phyloP scores from a whole-genome alignment of 192 early-diverging fungal genomes.

The Mortierella alpina region DNA sequence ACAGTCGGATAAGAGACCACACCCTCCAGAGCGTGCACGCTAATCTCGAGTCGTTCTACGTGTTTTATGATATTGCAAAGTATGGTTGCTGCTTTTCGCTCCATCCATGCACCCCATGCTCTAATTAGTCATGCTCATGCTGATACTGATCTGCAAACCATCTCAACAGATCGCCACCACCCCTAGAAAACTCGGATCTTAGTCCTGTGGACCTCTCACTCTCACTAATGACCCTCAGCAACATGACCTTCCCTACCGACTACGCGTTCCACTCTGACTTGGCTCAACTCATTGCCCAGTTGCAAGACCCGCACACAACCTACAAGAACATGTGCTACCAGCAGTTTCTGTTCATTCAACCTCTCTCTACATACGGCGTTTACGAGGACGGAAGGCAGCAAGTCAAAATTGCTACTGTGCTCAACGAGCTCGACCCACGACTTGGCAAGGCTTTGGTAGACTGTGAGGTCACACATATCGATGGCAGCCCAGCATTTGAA shows the following conservation, averaged over 20 bases:
- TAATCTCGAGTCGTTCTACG: constrained; percentile 50
- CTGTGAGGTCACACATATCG: constrained; percentile 53
- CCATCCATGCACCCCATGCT: neutral
- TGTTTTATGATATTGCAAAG: constrained; percentile 51
- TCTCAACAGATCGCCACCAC: constrained; percentile 25
- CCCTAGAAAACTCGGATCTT: constrained; percentile 46
- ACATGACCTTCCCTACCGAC: constrained; percentile 30
- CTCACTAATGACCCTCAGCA: constrained; percentile 5
- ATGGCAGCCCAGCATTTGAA: constrained; percentile 44
- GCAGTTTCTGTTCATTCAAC: constrained; percentile 48
- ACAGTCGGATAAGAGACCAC: constrained; percentile 17
- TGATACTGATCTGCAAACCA: neutral
- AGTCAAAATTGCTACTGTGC: constrained; percentile 34
- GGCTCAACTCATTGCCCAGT: constrained; percentile 3
- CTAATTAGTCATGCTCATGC: too few relatives aligned
- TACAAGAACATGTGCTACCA: constrained; percentile 53
- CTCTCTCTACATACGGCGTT: constrained; percentile 42
- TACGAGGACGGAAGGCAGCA: constrained; percentile 37
- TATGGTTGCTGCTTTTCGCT: constrained; percentile 7
- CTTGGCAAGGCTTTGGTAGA: constrained; percentile 22
- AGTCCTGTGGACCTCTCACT: constrained; percentile 29
- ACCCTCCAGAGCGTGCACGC: constrained; percentile 24
- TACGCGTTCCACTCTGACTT: constrained; percentile 35
- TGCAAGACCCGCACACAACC: constrained; percentile 45
- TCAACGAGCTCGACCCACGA: constrained; percentile 27